Conservation (phyloP, 148 eudicot genomes). For the Polygonum aviculare region DNA sequence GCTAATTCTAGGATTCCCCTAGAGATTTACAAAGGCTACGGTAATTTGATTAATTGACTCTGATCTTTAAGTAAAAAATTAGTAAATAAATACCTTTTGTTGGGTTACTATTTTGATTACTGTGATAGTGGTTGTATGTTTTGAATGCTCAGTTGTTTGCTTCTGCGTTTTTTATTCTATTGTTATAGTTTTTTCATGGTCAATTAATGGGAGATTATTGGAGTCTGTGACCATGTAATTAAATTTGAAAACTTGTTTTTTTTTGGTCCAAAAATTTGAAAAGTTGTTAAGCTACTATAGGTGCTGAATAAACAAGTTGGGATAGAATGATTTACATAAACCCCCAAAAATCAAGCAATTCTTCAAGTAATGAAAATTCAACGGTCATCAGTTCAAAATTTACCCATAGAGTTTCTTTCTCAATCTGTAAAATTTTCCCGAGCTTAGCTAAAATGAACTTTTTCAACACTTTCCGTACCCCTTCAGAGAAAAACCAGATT, state of each 20-base stretch:
- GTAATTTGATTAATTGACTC: not conserved
- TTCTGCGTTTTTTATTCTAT: not conserved
- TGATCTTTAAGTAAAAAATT: not conserved
- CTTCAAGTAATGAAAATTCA: not conserved
- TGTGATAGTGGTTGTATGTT: not conserved
- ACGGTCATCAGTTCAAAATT: too few relatives aligned
- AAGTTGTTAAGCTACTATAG: not conserved
- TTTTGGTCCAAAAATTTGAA: too few relatives aligned
- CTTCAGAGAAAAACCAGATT: not conserved
- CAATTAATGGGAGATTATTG: not conserved
- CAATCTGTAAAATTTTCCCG: too few relatives aligned
- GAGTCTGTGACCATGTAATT: not conserved
- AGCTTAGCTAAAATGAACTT: too few relatives aligned
- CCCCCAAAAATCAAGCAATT: not conserved
- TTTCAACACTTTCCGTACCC: too few relatives aligned
- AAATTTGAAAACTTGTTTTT: not conserved
- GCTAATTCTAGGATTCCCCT: not conserved
- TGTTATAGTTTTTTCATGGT: not conserved
- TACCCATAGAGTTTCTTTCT: too few relatives aligned
- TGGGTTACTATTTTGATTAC: conserved; percentile 3
- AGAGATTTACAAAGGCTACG: not conserved
- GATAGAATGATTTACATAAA: too few relatives aligned
- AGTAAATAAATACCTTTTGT: not conserved
- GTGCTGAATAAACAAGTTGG: too few relatives aligned
- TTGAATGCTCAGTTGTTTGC: not conserved